These are phyloP conservation scores for Gaultheria prostrata DNA, from an alignment of 148 eudicot species.

Conservation along the genomic window DNA sequence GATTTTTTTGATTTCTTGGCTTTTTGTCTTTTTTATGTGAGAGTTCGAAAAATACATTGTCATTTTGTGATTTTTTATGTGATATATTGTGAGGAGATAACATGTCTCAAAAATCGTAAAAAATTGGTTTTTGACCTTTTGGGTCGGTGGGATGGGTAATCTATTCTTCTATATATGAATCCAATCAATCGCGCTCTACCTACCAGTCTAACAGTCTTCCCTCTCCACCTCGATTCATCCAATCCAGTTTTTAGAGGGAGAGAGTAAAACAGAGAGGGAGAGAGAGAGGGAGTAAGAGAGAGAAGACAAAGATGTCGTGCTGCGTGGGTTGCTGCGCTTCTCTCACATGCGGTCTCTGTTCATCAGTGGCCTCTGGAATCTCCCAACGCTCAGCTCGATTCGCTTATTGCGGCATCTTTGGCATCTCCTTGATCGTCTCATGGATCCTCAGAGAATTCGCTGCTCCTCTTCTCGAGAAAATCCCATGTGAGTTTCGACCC, in stretches of 20 bases:
- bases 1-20: no score
- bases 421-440: slow-evolving; percentile 68
- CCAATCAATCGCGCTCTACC: neutral
- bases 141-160: no score
- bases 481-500: slow-evolving; percentile 55
- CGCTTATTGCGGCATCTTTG: slow-evolving; percentile 86
- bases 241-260: neutral
- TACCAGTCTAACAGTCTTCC: no score
- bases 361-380: slow-evolving; percentile 82
- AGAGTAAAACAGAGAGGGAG: slow-evolving; percentile 10
- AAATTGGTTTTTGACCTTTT: neutral
- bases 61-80: no score
- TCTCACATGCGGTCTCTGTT: slow-evolving; percentile 79
- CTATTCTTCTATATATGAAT: neutral
- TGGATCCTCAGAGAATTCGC: slow-evolving; percentile 89
- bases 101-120: no score
- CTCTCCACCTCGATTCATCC: neutral
- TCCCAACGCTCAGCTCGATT: slow-evolving; percentile 77
- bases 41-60: no score
- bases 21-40: no score
- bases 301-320: slow-evolving; percentile 59
- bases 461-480: slow-evolving; percentile 63
- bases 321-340: slow-evolving; percentile 73
- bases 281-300: slow-evolving; percentile 17
- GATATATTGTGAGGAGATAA: no score